phyloP scores from a whole-genome alignment of 352 stramenopile species.

The Globisporangium heterothallicum region DNA sequence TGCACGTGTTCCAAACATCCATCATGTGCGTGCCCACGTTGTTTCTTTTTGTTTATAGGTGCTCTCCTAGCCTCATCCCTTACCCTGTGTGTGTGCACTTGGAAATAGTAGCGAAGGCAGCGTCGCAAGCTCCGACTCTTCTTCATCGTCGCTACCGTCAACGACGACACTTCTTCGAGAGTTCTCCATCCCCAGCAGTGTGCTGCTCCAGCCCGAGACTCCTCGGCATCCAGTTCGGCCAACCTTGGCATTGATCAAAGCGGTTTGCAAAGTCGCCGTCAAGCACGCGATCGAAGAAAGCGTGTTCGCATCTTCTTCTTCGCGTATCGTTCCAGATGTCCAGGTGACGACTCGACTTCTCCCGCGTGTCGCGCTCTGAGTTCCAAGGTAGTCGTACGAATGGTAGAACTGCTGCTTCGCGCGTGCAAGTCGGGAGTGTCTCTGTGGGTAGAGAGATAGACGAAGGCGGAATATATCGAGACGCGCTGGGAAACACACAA shows the following conservation, averaged over 20 bases:
- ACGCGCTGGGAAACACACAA: too few species aligned
- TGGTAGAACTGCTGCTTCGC: too few species aligned
- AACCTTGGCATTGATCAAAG: background rate
- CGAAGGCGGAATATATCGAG: too few species aligned
- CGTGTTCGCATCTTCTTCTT: background rate
- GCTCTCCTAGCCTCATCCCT: background rate
- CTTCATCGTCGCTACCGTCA: background rate
- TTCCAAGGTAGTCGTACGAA: background rate
- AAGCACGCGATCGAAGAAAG: background rate
- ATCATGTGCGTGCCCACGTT: constrained; percentile 14
- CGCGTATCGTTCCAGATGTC: background rate
- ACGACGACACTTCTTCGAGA: constrained; percentile 28
- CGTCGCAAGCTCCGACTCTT: background rate
- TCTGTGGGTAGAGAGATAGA: too few species aligned
- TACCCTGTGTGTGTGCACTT: constrained; percentile 18
- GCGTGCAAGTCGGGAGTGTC: too few species aligned
- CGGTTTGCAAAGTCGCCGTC: background rate
- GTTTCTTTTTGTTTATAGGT: too few species aligned
- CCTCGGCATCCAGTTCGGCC: background rate
- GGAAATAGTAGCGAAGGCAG: background rate
- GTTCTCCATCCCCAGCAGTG: constrained; percentile 46
- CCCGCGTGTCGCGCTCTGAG: background rate
- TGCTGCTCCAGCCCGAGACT: constrained; percentile 14
- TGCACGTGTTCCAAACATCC: constrained; percentile 29
- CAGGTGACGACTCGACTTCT: background rate